phyloP scores from a whole-genome alignment of 495 filamentous ascomycete species.

The Lepidopterella palustris region DNA sequence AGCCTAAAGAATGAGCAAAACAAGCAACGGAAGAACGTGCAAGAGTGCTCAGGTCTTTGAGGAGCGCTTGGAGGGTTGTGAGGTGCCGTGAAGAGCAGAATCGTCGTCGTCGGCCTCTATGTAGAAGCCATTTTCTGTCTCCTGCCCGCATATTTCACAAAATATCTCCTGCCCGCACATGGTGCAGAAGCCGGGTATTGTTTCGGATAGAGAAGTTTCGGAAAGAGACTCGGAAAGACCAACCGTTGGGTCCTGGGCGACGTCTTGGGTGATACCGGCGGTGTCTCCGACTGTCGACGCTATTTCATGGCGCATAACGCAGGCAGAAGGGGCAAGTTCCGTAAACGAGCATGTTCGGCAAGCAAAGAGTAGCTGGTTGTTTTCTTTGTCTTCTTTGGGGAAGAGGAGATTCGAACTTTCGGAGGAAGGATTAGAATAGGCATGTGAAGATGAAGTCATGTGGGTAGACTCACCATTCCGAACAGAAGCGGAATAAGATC shows the following conservation, averaged over 20 bases:
- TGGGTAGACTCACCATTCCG: slow-evolving; percentile 65
- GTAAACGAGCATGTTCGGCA: slow-evolving; percentile 90
- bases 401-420: slow-evolving; percentile 90
- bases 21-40: slow-evolving; percentile 24
- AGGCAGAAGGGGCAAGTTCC: slow-evolving; percentile 75
- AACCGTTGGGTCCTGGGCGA: slow-evolving; percentile 95
- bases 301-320: slow-evolving; percentile 87
- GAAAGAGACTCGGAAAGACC: slow-evolving; percentile 49
- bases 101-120: slow-evolving; percentile 33
- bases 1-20: slow-evolving; percentile 24
- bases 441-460: not conserved
- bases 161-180: slow-evolving; percentile 48
- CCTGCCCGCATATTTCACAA: slow-evolving; percentile 44
- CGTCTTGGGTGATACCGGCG: slow-evolving; percentile 93
- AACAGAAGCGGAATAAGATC: slow-evolving; percentile 93
- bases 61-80: slow-evolving; percentile 7
- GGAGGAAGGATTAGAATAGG: slow-evolving; percentile 10
- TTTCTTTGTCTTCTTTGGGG: slow-evolving; percentile 76
- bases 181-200: slow-evolving; percentile 42
- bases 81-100: not conserved
- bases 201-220: slow-evolving; percentile 30
- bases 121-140: slow-evolving; percentile 29
- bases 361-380: slow-evolving; percentile 60
- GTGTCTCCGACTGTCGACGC: slow-evolving; percentile 87
- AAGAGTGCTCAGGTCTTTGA: slow-evolving; percentile 25